These are phyloP conservation scores for Fusarium sp. DNA, from an alignment of 2,329 filamentous ascomycete species.

Conservation along the genomic window DNA sequence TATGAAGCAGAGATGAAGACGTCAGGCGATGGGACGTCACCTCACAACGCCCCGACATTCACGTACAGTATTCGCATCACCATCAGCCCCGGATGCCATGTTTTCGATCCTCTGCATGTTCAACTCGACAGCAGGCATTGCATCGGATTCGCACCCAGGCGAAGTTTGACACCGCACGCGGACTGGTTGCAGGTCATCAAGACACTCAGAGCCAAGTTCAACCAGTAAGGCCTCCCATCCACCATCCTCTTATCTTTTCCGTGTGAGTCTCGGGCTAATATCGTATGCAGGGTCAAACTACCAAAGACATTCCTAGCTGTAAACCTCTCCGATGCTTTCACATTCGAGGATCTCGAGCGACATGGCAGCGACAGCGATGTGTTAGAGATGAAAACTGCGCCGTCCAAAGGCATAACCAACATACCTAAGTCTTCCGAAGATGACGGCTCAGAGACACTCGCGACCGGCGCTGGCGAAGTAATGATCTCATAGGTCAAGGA, in stretches of 20 bases:
- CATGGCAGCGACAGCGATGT: slow-evolving; percentile 62
- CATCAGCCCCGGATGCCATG: slow-evolving; percentile 94
- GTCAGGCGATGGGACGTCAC: slow-evolving; percentile 53
- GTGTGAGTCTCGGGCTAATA: slow-evolving; percentile 37
- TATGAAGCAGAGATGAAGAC: slow-evolving; percentile 90
- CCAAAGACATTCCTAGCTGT: slow-evolving; percentile 76
- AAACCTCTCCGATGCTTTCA: slow-evolving; percentile 73
- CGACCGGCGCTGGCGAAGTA: slow-evolving; percentile 44
- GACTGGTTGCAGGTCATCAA: slow-evolving; percentile 99
- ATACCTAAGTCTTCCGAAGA: slow-evolving; percentile 26
- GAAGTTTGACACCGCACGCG: slow-evolving; percentile 89
- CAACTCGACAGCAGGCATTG: slow-evolving; percentile 96
- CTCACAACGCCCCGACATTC: slow-evolving; percentile 76
- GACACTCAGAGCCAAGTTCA: slow-evolving; percentile 93
- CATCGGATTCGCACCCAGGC: slow-evolving; percentile 91
- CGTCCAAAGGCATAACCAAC: slow-evolving; percentile 50
- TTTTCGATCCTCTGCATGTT: slow-evolving; percentile 95
- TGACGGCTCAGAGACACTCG: slow-evolving; percentile 22
- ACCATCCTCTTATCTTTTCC: background rate
- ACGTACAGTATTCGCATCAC: slow-evolving; percentile 97
- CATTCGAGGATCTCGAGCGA: slow-evolving; percentile 69
- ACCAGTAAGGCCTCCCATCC: slow-evolving; percentile 74
- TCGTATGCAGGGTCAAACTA: slow-evolving; percentile 68
- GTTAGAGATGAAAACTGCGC: slow-evolving; percentile 62
- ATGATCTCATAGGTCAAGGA: slow-evolving; percentile 41